These are phyloP conservation scores for Boletales sp. DNA, from an alignment of 768 basidiomycete species.

Conservation along the genomic window DNA sequence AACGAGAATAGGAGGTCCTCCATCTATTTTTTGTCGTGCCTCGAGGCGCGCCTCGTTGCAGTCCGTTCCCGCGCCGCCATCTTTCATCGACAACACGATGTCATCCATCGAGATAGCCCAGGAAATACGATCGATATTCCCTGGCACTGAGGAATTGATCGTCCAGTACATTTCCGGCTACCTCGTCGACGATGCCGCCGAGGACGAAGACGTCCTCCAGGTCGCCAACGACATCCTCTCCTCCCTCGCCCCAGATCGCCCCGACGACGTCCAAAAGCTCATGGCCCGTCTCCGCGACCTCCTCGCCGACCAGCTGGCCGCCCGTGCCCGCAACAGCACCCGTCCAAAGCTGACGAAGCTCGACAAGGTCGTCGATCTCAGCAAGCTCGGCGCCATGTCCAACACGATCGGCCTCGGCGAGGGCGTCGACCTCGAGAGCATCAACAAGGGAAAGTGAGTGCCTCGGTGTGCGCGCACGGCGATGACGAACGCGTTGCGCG, in stretches of 20 bases:
- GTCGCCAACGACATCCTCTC: slow-evolving; percentile 70
- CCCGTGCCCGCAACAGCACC: slow-evolving; percentile 53
- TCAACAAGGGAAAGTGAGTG: slow-evolving; percentile 92
- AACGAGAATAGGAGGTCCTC: neutral
- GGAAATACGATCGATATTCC: slow-evolving; percentile 66
- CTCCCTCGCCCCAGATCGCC: slow-evolving; percentile 65
- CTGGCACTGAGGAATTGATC: slow-evolving; percentile 80
- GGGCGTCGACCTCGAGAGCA: slow-evolving; percentile 86
- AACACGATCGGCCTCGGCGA: slow-evolving; percentile 76
- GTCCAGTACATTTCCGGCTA: slow-evolving; percentile 87
- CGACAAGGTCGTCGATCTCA: slow-evolving; percentile 87
- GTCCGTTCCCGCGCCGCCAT: no score
- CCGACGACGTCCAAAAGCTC: slow-evolving; percentile 59
- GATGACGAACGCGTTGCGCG: slow-evolving; percentile 8
- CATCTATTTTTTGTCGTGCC: neutral
- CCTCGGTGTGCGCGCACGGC: no score
- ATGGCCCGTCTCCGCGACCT: slow-evolving; percentile 61
- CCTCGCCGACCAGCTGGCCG: slow-evolving; percentile 60
- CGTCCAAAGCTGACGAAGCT: slow-evolving; percentile 70
- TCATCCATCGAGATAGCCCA: slow-evolving; percentile 75
- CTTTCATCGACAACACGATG: slow-evolving; percentile 35
- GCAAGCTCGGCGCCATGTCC: slow-evolving; percentile 71
- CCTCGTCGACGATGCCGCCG: slow-evolving; percentile 83
- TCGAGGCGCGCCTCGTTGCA: neutral
- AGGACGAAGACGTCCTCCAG: slow-evolving; percentile 84